Conservation (phyloP, 129 eudicot species). For the Logfia minima region DNA sequence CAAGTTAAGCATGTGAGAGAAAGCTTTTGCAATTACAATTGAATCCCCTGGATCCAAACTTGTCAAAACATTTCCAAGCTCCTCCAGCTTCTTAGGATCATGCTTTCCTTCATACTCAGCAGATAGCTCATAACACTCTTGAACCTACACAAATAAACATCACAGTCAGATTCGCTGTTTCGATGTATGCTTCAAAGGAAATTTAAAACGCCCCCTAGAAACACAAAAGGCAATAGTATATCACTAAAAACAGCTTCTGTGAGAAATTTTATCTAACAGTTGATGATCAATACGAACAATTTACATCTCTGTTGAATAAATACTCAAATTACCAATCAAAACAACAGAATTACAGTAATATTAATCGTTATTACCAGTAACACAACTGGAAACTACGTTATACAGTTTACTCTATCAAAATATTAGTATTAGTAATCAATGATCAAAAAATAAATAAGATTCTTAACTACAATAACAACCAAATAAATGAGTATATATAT, state of each 20-base stretch:
- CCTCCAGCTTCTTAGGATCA: slow-evolving; percentile 79
- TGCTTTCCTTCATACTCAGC: slow-evolving; percentile 91
- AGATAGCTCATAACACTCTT: slow-evolving; percentile 95
- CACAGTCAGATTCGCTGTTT: not conserved
- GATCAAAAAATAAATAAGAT: not conserved
- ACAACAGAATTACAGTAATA: not conserved
- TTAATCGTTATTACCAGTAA: too few relatives aligned
- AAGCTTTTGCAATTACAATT: slow-evolving; percentile 84
- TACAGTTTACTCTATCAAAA: not conserved
- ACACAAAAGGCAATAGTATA: not conserved
- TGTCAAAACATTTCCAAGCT: slow-evolving; percentile 80
- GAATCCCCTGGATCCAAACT: slow-evolving; percentile 98
- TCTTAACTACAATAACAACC: not conserved
- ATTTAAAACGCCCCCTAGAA: not conserved
- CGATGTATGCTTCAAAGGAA: not conserved
- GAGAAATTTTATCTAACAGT: slow-evolving; percentile 17
- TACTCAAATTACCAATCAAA: not conserved
- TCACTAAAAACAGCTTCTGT: not conserved
- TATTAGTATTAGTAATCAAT: not conserved
- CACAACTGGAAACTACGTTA: too few relatives aligned
- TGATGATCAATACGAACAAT: not conserved
- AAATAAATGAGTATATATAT: not conserved
- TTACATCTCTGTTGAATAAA: not conserved
- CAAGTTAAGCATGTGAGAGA: slow-evolving; percentile 96
- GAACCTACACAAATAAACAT: slow-evolving; percentile 56